A percentile compares a stretch with the other conserved stretches of the same genome.
Conservation (phyloP, 2,329 filamentous ascomycete genomes). For the Alternaria sp. region DNA sequence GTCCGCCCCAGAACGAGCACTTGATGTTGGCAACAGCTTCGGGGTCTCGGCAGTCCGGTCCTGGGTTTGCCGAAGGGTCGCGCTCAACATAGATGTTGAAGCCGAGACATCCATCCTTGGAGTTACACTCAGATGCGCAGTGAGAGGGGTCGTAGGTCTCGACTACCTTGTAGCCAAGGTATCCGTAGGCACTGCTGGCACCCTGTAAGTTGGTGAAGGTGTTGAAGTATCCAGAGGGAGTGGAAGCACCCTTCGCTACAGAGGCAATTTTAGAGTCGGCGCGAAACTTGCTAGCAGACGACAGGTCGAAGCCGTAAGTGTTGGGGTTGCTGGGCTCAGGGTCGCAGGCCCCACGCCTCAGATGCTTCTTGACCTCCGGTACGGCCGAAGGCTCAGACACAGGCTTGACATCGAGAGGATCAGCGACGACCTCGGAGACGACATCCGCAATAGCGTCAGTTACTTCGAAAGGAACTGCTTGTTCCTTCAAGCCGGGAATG, state of each 20-base stretch:
- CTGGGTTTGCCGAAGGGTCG: neutral
- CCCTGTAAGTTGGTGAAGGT: neutral
- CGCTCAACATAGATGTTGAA: slow-evolving; percentile 1
- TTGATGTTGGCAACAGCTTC: neutral
- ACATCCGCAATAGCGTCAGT: neutral
- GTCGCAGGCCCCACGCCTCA: neutral
- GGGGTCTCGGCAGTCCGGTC: neutral
- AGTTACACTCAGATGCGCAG: neutral
- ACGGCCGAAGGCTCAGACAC: neutral
- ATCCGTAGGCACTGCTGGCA: neutral
- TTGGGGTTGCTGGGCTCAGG: neutral
- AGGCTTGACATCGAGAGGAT: neutral
- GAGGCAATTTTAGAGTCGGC: neutral
- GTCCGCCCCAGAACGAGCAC: neutral
- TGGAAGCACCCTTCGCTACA: neutral
- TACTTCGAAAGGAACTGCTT: neutral
- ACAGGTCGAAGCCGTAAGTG: neutral
- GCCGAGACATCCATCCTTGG: neutral
- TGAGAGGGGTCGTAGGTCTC: neutral
- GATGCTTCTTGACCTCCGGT: neutral
- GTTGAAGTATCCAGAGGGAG: neutral
- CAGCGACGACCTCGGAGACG: neutral
- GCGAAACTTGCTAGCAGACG: neutral
- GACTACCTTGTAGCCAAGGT: neutral
- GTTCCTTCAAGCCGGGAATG: neutral